Percentiles rank a stretch among this genome's conserved stretches.
Conservation (phyloP, 106 monocot species). For the Acanthochlamys bracteata region DNA sequence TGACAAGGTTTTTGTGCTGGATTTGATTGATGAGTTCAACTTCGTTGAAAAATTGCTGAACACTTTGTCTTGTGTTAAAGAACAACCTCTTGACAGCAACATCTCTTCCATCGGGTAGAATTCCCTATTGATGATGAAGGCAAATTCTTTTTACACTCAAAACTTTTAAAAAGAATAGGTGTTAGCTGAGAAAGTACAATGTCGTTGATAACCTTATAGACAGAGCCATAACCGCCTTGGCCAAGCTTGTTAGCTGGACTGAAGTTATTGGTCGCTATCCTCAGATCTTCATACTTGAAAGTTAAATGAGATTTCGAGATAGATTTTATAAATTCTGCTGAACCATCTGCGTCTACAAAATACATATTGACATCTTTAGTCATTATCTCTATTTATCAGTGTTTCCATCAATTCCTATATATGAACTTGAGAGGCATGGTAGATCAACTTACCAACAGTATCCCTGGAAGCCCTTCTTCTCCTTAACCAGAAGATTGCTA, state of each 20-base stretch:
- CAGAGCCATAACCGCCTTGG: conserved; percentile 66
- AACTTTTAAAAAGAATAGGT: too few relatives aligned
- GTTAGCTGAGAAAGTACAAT: neutral
- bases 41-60: conserved; percentile 66
- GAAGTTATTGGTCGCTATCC: conserved; percentile 51
- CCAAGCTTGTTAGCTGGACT: conserved; percentile 63
- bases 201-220: conserved; percentile 46
- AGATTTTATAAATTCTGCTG: conserved; percentile 29
- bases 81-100: conserved; percentile 66
- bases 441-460: neutral
- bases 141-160: too few relatives aligned
- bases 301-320: conserved; percentile 33
- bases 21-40: conserved; percentile 48
- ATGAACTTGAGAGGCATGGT: neutral
- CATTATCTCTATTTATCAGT: too few relatives aligned
- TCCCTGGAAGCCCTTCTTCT: conserved; percentile 10
- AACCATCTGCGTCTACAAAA: conserved; percentile 20
- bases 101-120: conserved; percentile 54
- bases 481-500: conserved; percentile 23
- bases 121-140: conserved; percentile 22
- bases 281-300: conserved; percentile 53
- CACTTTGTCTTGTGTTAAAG: conserved; percentile 41
- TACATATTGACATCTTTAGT: neutral
- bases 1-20: conserved; percentile 67
- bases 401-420: too few relatives aligned